Percentiles rank a stretch among this genome's conserved stretches.
These are phyloP conservation scores for Yamadazyma paraphyllophila DNA, from an alignment of 805 yeast genomes.

Conservation along the genomic window DNA sequence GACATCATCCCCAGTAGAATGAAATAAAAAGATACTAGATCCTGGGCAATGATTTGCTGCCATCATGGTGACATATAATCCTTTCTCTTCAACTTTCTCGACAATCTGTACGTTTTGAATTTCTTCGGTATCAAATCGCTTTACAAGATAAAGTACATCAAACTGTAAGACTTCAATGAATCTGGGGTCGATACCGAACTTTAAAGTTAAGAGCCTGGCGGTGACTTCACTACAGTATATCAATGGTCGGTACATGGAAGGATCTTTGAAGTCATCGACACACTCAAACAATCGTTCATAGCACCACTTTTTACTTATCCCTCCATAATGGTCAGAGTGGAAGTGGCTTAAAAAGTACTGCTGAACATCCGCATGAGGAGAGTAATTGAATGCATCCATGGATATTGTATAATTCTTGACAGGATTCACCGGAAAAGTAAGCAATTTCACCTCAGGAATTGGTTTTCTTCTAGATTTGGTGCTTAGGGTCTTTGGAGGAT, in stretches of 20 bases:
- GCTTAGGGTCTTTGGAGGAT: slow-evolving; percentile 16
- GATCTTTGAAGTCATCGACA: slow-evolving; percentile 23
- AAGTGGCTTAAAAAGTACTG: slow-evolving; percentile 75
- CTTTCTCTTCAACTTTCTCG: slow-evolving; percentile 20
- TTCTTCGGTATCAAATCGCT: slow-evolving; percentile 9
- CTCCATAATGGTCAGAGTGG: slow-evolving; percentile 94
- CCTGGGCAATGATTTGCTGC: slow-evolving; percentile 99
- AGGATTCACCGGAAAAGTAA: slow-evolving; percentile 36
- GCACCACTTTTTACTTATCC: slow-evolving; percentile 74
- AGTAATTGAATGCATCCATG: slow-evolving; percentile 66
- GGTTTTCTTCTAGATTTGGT: slow-evolving; percentile 23
- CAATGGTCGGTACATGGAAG: slow-evolving; percentile 44
- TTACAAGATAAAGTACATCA: slow-evolving; percentile 38
- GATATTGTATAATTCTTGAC: slow-evolving; percentile 36
- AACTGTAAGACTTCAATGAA: slow-evolving; percentile 40
- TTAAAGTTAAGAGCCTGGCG: slow-evolving; percentile 49
- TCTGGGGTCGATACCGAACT: slow-evolving; percentile 55
- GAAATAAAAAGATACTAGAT: slow-evolving; percentile 75
- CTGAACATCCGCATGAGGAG: slow-evolving; percentile 43
- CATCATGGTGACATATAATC: slow-evolving; percentile 53
- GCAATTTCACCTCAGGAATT: slow-evolving; percentile 55
- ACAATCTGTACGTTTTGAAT: slow-evolving; percentile 10
- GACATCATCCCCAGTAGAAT: slow-evolving; percentile 32
- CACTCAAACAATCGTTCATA: slow-evolving; percentile 34
- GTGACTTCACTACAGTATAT: slow-evolving; percentile 77